These are phyloP conservation scores for Botrytis aclada DNA, from an alignment of 2,329 filamentous ascomycete genomes.

Conservation along the genomic window DNA sequence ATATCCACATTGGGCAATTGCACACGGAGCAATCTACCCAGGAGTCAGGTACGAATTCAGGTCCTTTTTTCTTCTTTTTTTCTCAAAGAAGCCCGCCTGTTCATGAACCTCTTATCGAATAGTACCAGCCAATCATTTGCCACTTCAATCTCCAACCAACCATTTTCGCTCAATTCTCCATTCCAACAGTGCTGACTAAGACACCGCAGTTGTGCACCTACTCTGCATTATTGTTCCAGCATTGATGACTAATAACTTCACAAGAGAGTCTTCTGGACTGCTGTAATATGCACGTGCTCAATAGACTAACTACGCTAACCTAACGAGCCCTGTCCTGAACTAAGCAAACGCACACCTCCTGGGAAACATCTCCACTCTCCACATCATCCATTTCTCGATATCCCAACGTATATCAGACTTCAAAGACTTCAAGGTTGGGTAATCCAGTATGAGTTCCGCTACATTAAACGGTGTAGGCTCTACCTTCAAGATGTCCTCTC, in stretches of 20 bases:
- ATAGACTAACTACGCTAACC: neutral
- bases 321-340: neutral
- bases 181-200: neutral
- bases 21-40: neutral
- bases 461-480: conserved; percentile 2
- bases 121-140: neutral
- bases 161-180: neutral
- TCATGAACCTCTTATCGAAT: neutral
- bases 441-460: neutral
- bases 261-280: neutral
- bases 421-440: neutral
- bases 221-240: too few species aligned
- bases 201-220: too few species aligned
- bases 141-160: too few species aligned
- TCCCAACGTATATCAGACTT: neutral
- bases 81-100: neutral
- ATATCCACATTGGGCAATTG: conserved; percentile 4
- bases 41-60: neutral
- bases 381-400: neutral
- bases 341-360: neutral
- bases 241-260: neutral
- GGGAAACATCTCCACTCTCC: neutral
- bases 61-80: neutral
- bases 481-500: conserved; percentile 14
- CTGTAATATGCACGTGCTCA: neutral